Conservation (phyloP, 2,329 filamentous ascomycete genomes). For the Pseudocercospora pini-densiflorae region DNA sequence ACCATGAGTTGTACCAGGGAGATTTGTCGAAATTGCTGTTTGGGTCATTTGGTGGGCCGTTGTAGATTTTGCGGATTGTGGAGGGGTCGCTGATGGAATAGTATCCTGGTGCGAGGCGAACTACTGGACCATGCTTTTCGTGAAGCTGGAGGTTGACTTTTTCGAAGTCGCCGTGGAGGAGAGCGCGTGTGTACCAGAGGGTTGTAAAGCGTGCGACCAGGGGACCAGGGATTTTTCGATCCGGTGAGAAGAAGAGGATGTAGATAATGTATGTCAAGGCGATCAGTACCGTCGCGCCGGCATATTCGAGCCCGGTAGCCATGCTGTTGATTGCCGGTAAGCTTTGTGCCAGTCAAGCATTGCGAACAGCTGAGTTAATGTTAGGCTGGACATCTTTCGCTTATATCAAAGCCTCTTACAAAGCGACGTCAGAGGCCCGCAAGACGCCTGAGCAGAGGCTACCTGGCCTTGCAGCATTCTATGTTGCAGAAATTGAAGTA, state of each 20-base stretch:
- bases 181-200: conserved; percentile 2
- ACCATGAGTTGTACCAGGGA: conserved; percentile 15
- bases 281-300: not conserved
- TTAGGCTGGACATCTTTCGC: no score
- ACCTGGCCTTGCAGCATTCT: no score
- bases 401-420: no score
- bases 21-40: conserved; percentile 26
- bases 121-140: conserved; percentile 41
- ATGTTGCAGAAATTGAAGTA: no score
- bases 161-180: not conserved
- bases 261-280: not conserved
- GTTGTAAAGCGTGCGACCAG: not conserved
- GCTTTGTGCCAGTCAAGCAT: no score
- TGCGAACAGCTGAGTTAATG: no score
- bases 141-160: conserved; percentile 33
- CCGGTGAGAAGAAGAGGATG: not conserved
- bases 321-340: no score
- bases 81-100: conserved; percentile 13
- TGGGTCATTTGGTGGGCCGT: conserved; percentile 1
- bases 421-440: no score
- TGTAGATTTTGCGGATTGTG: conserved; percentile 30
- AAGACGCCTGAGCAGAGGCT: no score
- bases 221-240: not conserved
- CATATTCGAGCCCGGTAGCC: no score
- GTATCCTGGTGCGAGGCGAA: conserved; percentile 46